These are phyloP conservation scores for Prunus mira DNA, from an alignment of 306 rosid genomes.

Conservation along the genomic window DNA sequence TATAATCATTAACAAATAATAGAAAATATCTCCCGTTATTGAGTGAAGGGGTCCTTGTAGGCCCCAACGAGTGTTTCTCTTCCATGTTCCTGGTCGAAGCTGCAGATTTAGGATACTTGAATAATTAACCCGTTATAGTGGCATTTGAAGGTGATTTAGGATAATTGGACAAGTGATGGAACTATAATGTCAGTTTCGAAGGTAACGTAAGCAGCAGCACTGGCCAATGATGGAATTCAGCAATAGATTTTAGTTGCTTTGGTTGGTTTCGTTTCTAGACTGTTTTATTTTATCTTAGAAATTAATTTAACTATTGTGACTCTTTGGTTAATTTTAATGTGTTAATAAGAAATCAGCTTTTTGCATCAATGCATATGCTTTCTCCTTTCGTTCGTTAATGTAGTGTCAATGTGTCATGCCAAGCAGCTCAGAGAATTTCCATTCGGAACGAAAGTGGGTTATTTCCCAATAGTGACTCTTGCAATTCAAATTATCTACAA, in stretches of 20 bases:
- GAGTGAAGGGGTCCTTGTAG: too few species aligned
- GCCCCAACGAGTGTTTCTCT: constrained; percentile 2
- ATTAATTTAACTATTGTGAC: not conserved
- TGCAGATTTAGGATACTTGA: constrained; percentile 49
- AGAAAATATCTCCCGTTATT: too few species aligned
- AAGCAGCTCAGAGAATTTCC: not conserved
- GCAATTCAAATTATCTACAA: too few species aligned
- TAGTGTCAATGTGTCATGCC: not conserved
- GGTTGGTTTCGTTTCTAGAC: not conserved
- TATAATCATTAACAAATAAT: too few species aligned
- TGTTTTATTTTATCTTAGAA: not conserved
- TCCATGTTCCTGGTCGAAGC: constrained; percentile 45
- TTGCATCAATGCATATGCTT: not conserved
- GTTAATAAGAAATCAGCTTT: not conserved
- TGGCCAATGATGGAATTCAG: constrained; percentile 12
- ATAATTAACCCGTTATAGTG: constrained; percentile 35
- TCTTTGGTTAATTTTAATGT: not conserved
- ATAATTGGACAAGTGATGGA: constrained; percentile 21
- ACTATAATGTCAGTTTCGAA: constrained; percentile 31
- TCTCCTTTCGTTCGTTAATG: not conserved
- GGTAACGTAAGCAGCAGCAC: constrained; percentile 16
- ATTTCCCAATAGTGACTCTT: not conserved
- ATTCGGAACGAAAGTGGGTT: not conserved
- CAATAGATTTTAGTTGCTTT: constrained; percentile 3
- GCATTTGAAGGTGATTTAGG: constrained; percentile 42